Evolutionary conservation across 169 alveolate species (phyloP).

Genomic region (Plasmodium fragile): DNA sequence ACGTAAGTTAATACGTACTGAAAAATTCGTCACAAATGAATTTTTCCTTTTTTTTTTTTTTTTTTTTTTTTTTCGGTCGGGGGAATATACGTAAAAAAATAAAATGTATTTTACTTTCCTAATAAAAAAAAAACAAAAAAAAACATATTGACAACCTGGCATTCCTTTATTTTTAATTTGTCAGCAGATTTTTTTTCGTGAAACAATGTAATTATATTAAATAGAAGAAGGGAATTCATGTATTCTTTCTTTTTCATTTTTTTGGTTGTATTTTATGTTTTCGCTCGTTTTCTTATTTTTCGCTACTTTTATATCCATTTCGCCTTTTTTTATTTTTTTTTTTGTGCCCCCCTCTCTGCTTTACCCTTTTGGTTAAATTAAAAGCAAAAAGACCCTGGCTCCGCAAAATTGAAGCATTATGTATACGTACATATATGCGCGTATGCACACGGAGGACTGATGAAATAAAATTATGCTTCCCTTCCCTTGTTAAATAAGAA

Average conservation of each 20-base stretch:
- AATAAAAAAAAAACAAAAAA: not conserved
- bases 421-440: not conserved
- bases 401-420: not conserved
- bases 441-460: not conserved
- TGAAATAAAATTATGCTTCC: not conserved
- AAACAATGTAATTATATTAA: not conserved
- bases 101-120: not conserved
- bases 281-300: not conserved
- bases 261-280: not conserved
- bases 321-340: not conserved
- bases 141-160: not conserved
- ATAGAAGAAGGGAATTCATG: not conserved
- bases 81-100: not conserved
- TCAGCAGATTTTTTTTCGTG: not conserved
- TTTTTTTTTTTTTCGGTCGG: not conserved
- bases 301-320: not conserved
- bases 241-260: not conserved
- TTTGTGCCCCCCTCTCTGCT: not conserved
- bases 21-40: not conserved
- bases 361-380: not conserved
- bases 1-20: not conserved
- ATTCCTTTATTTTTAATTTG: not conserved
- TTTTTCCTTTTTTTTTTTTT: not conserved
- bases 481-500: not conserved
- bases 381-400: not conserved